Conservation (phyloP, 1,139 yeast species). For the Kurtzmaniella quercitrusa region DNA sequence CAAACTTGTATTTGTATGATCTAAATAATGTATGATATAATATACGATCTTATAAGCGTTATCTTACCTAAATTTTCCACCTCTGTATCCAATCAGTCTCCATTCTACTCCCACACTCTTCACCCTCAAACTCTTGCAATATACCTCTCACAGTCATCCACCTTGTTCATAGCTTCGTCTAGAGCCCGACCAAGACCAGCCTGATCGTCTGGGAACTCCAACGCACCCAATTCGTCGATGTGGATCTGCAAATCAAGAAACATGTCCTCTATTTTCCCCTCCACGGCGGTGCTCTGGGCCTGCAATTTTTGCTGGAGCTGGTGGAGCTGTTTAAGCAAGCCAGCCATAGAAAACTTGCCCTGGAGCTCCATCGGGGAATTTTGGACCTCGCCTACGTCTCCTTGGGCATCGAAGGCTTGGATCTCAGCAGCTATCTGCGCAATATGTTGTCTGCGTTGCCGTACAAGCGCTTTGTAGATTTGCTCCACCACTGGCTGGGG, state of each 20-base stretch:
- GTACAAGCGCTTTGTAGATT: constrained; percentile 16
- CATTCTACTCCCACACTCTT: no score
- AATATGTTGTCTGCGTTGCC: constrained; percentile 16
- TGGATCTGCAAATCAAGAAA: constrained; percentile 15
- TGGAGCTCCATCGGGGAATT: background rate
- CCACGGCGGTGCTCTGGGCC: constrained; percentile 11
- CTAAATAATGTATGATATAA: no score
- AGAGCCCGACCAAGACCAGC: constrained; percentile 11
- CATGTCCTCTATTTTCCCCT: constrained; percentile 13
- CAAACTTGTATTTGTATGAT: no score
- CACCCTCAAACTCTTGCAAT: no score
- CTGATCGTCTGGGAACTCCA: constrained; percentile 14
- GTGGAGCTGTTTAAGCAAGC: constrained; percentile 13
- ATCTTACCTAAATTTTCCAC: no score
- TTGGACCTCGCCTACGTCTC: background rate
- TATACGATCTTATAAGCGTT: no score
- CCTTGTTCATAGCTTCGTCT: constrained; percentile 11
- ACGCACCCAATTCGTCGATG: constrained; percentile 16
- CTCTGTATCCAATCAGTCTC: no score
- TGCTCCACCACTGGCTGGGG: constrained; percentile 8
- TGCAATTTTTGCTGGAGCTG: constrained; percentile 10
- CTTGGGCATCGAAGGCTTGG: constrained; percentile 12
- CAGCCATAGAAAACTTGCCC: constrained; percentile 11
- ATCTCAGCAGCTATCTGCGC: constrained; percentile 15
- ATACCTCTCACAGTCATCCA: constrained; percentile 9